phyloP scores from a whole-genome alignment of 2,329 filamentous ascomycete species.

The Fusarium nanum region DNA sequence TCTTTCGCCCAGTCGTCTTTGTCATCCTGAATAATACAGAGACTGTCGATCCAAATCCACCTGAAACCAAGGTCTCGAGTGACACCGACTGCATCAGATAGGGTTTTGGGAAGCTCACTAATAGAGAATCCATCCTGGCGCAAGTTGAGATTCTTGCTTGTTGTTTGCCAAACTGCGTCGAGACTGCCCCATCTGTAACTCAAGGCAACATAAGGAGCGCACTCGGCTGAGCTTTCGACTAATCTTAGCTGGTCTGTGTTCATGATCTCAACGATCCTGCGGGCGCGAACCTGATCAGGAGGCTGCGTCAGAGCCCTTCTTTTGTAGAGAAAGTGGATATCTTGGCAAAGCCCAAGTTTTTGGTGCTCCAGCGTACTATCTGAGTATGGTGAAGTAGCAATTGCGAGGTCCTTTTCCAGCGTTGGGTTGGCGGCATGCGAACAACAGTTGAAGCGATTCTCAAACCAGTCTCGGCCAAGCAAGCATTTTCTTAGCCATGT shows the following conservation, averaged over 20 bases:
- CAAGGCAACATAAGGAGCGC: not conserved
- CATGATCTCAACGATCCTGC: not conserved
- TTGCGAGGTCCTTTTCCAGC: too few relatives aligned
- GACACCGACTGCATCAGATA: not conserved
- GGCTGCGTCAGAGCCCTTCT: too few relatives aligned
- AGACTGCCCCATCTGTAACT: conserved; percentile 14
- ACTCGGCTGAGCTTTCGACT: not conserved
- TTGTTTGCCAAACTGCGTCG: conserved; percentile 11
- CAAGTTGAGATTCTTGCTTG: not conserved
- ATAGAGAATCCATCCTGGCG: not conserved
- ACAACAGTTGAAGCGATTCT: too few relatives aligned
- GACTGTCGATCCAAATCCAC: conserved; percentile 10
- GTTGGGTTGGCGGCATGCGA: too few relatives aligned
- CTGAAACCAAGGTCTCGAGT: not conserved
- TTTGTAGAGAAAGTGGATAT: too few relatives aligned
- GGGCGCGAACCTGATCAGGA: too few relatives aligned
- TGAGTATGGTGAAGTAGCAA: too few relatives aligned
- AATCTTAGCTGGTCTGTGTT: not conserved
- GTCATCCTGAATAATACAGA: conserved; percentile 11
- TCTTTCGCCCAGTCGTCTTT: not conserved
- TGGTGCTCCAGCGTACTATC: too few relatives aligned
- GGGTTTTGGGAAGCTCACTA: not conserved
- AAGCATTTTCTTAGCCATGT: too few relatives aligned
- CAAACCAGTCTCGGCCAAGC: too few relatives aligned
- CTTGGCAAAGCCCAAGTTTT: too few relatives aligned